Percentiles rank a stretch among this genome's conserved stretches.
Conservation (phyloP, 1,284 basidiomycete species). For the Ceratobasidium sp. region DNA sequence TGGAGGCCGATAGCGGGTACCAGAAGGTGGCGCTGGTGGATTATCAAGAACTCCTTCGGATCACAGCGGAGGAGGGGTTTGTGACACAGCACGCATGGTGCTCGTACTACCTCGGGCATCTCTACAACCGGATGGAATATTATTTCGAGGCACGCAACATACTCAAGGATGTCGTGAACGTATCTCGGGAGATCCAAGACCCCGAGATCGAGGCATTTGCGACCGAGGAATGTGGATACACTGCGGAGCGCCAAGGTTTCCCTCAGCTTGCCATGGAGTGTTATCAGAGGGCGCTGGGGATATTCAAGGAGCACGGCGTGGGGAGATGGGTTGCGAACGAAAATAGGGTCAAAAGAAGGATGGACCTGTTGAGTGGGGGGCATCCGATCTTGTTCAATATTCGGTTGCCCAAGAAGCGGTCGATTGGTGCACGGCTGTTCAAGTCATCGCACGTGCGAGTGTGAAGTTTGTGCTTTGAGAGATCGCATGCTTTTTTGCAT, state of each 20-base stretch:
- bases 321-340: constrained; percentile 34
- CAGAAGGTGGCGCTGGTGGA: constrained; percentile 1
- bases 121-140: constrained; percentile 24
- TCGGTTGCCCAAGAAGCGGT: constrained; percentile 11
- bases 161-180: constrained; percentile 26
- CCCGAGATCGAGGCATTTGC: constrained; percentile 34
- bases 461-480: not conserved
- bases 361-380: constrained; percentile 12
- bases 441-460: not conserved
- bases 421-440: not conserved
- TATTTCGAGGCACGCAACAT: constrained; percentile 16
- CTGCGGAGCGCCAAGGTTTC: constrained; percentile 11
- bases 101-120: constrained; percentile 31
- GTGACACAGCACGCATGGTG: constrained; percentile 28
- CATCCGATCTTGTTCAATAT: not conserved
- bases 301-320: constrained; percentile 15
- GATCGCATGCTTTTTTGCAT: no score
- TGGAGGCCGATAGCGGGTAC: constrained; percentile 25
- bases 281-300: constrained; percentile 25
- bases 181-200: constrained; percentile 8
- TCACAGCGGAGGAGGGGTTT: constrained; percentile 9
- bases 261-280: constrained; percentile 22
- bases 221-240: constrained; percentile 34
- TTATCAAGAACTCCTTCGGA: constrained; percentile 4
- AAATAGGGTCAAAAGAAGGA: constrained; percentile 15